Conservation (phyloP, 2,329 filamentous ascomycete species). For the Epichloe brachyelytri region DNA sequence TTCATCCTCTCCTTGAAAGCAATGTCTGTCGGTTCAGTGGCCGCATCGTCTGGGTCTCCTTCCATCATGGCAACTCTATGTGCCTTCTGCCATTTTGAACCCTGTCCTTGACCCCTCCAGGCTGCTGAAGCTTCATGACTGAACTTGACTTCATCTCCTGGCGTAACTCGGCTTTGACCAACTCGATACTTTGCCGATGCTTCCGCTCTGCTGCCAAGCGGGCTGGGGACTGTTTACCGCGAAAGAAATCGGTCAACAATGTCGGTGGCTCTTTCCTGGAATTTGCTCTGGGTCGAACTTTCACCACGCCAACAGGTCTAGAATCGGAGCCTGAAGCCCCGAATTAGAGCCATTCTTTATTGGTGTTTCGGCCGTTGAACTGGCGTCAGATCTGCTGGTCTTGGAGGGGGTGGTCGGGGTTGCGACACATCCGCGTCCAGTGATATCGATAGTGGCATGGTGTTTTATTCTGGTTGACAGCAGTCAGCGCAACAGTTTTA, state of each 20-base stretch:
- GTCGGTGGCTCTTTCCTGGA: constrained; percentile 30
- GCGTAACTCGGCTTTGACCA: constrained; percentile 39
- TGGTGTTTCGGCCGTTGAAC: constrained; percentile 1
- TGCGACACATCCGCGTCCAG: constrained; percentile 10
- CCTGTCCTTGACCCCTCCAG: constrained; percentile 59
- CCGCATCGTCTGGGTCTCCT: constrained; percentile 36
- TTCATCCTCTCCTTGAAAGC: constrained; percentile 42
- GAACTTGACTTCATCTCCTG: constrained; percentile 44
- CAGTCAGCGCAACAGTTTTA: constrained; percentile 6
- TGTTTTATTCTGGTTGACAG: constrained; percentile 7
- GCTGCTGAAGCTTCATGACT: constrained; percentile 47
- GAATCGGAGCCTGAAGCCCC: constrained; percentile 25
- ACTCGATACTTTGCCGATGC: constrained; percentile 45
- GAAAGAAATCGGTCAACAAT: constrained; percentile 43
- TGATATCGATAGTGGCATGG: constrained; percentile 12
- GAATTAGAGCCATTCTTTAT: constrained; percentile 8
- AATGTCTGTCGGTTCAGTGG: constrained; percentile 48
- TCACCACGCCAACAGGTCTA: constrained; percentile 25
- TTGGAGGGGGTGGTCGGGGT: constrained; percentile 6
- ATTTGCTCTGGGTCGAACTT: constrained; percentile 20
- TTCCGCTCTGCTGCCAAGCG: constrained; percentile 38
- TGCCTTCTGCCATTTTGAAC: constrained; percentile 75
- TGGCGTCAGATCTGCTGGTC: constrained; percentile 2
- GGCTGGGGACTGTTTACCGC: constrained; percentile 43
- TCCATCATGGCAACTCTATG: constrained; percentile 52